Base-by-base conservation (phyloP, 2,329 filamentous ascomycete species). In the Aspergillus fumigatiaffinis region DNA sequence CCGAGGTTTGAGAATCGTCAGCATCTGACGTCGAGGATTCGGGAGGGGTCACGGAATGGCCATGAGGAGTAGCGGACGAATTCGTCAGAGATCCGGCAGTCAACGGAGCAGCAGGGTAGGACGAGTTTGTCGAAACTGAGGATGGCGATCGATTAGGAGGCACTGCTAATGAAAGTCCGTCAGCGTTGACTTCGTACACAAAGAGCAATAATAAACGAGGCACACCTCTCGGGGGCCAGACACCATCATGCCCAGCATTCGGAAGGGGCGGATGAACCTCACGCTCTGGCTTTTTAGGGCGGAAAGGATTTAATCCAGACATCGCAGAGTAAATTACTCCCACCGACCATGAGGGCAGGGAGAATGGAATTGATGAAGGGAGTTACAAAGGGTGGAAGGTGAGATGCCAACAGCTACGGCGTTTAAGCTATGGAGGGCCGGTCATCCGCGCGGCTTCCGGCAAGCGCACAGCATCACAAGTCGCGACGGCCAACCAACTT, bases 271-370 rank as follows among this genome's bases (percentile, higher is more conserved):
- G 63, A 55, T 71, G 57, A 26, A 57, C 64, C 66, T 69, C 65
- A 67, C 72, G 66, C 58, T 68, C 67, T 60, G 68, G 59, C 57
- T 73, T 74, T 64, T 68, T 78, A 74, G 69, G 74, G 72, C 78
- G 78, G 71, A 80, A 80, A 69, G 78, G 78, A 77, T 80, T 80
- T 71, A 71, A 77, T 67, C 73, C 75, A 75, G 76, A 76, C 76
- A 79, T 79, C 66, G 69, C 69, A 68, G 64, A 64, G 61, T 59
- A 64, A 54, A 57, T 63, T 60, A 50, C 58, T 51, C 60, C 63
- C 59, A 56, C 62, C 64, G 61, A 66, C 61, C 71, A 73, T 73
- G 66, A 68, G 69, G 68, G 55, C 59, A 54, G 51, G 25, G 14
- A 52, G 32, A 28, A 12, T 29, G 26, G 41, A 51, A 55, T 58